These are phyloP conservation scores for Yarrowia galli DNA, from an alignment of 1,139 yeast genomes.

Conservation along the genomic window DNA sequence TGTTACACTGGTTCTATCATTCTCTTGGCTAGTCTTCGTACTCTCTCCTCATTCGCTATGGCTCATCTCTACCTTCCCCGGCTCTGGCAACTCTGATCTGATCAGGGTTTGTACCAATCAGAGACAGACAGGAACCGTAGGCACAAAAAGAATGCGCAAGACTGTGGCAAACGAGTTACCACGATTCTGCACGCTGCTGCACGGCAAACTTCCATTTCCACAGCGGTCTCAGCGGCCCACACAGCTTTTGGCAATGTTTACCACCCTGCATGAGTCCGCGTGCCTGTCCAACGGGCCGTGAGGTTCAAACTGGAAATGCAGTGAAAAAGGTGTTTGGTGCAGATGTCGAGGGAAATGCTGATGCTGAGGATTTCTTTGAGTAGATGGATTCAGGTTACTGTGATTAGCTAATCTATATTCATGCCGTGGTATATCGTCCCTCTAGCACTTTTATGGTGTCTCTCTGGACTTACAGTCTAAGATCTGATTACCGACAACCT, in stretches of 20 bases:
- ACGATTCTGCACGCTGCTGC: background rate
- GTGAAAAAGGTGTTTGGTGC: too few relatives aligned
- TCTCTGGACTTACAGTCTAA: too few relatives aligned
- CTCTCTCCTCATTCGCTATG: background rate
- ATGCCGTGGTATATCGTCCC: too few relatives aligned
- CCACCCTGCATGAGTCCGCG: background rate
- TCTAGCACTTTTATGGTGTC: too few relatives aligned
- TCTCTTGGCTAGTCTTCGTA: too few relatives aligned
- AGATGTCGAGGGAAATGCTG: too few relatives aligned
- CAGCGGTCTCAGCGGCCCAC: slow-evolving; percentile 1
- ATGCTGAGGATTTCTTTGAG: too few relatives aligned
- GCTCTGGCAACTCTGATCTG: slow-evolving; percentile 14
- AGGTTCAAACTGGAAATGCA: background rate
- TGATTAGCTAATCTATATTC: too few relatives aligned
- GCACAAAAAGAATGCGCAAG: background rate
- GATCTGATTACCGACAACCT: background rate
- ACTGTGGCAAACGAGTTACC: background rate
- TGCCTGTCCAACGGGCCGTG: slow-evolving; percentile 13
- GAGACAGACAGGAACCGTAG: background rate
- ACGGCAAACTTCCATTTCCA: slow-evolving; percentile 1
- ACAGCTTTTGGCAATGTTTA: too few relatives aligned
- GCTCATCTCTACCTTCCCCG: background rate
- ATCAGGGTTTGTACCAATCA: slow-evolving; percentile 30
- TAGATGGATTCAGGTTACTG: too few relatives aligned
- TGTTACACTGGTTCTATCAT: too few relatives aligned